Percentiles rank a stretch among this genome's conserved stretches.
Evolutionary conservation across 805 yeast genomes (phyloP).

Genomic region (Candida boleticola): DNA sequence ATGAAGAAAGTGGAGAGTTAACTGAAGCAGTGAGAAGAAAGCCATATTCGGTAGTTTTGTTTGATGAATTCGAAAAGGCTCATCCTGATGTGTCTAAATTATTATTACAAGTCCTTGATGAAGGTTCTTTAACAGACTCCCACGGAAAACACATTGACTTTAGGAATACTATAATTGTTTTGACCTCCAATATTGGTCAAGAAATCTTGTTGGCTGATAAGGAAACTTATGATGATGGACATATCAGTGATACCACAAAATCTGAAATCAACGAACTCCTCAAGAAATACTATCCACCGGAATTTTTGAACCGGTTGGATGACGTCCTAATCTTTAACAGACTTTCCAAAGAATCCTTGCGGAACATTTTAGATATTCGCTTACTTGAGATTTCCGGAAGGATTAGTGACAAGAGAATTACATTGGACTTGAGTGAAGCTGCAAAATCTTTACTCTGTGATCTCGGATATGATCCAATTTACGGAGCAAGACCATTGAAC

Average conservation of each 20-base stretch:
- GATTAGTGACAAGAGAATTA: constrained; percentile 74
- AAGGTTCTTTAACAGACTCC: constrained; percentile 91
- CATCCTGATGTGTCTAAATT: constrained; percentile 94
- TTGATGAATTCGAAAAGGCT: constrained; percentile 97
- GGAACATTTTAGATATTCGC: constrained; percentile 82
- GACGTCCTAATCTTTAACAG: constrained; percentile 93
- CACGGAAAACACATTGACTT: constrained; percentile 94
- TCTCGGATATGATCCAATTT: constrained; percentile 85
- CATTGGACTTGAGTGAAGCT: constrained; percentile 48
- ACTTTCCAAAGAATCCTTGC: constrained; percentile 70
- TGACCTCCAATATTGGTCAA: constrained; percentile 97
- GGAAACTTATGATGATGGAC: constrained; percentile 56
- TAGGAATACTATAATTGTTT: constrained; percentile 89
- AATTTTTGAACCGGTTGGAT: constrained; percentile 90
- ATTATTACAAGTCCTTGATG: constrained; percentile 88
- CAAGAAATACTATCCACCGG: constrained; percentile 83
- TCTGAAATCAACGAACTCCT: constrained; percentile 62
- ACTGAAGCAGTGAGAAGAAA: constrained; percentile 95
- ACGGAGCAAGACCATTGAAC: constrained; percentile 96
- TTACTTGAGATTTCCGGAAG: constrained; percentile 78
- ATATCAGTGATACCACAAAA: constrained; percentile 54
- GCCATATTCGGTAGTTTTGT: constrained; percentile 88
- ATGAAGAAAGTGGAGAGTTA: constrained; percentile 93
- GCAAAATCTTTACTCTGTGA: constrained; percentile 80
- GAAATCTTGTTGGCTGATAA: constrained; percentile 73